phyloP scores from a whole-genome alignment of 805 yeast species.

The Saccharomycopsis sp. region DNA sequence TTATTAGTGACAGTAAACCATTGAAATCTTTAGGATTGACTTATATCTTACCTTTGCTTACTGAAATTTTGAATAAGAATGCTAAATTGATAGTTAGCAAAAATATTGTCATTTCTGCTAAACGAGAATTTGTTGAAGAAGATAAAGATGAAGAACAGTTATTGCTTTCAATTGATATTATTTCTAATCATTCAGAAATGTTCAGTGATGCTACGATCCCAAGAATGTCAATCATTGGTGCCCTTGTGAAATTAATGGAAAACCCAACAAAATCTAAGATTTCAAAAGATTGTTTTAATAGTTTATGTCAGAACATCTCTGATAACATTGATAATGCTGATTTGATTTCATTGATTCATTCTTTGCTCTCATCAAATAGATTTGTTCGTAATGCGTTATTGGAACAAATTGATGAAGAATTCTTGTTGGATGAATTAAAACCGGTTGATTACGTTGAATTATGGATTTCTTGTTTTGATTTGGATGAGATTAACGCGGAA shows the following conservation, averaged over 20 bases:
- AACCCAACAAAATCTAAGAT: constrained; percentile 73
- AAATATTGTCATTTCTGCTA: constrained; percentile 31
- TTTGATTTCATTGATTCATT: constrained; percentile 48
- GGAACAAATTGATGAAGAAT: constrained; percentile 82
- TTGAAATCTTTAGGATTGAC: constrained; percentile 63
- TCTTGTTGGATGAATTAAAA: constrained; percentile 44
- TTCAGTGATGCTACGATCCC: constrained; percentile 66
- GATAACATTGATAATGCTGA: constrained; percentile 52
- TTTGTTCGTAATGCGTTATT: constrained; percentile 75
- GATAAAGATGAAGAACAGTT: constrained; percentile 86
- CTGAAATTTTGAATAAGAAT: constrained; percentile 61
- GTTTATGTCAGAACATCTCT: constrained; percentile 72
- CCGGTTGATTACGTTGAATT: constrained; percentile 53
- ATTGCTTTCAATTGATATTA: constrained; percentile 65
- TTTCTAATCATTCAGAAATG: constrained; percentile 59
- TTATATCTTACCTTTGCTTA: constrained; percentile 69
- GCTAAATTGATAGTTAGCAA: constrained; percentile 41
- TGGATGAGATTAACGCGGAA: constrained; percentile 51
- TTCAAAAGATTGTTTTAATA: constrained; percentile 75
- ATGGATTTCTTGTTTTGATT: constrained; percentile 74
- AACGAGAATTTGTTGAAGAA: constrained; percentile 70
- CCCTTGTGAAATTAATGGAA: constrained; percentile 55
- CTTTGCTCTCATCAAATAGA: constrained; percentile 48
- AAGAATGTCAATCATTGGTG: constrained; percentile 53
- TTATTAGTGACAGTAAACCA: constrained; percentile 64